Base-by-base conservation (phyloP, 2,329 filamentous ascomycete species). In the Colletotrichum gigasporum region DNA sequence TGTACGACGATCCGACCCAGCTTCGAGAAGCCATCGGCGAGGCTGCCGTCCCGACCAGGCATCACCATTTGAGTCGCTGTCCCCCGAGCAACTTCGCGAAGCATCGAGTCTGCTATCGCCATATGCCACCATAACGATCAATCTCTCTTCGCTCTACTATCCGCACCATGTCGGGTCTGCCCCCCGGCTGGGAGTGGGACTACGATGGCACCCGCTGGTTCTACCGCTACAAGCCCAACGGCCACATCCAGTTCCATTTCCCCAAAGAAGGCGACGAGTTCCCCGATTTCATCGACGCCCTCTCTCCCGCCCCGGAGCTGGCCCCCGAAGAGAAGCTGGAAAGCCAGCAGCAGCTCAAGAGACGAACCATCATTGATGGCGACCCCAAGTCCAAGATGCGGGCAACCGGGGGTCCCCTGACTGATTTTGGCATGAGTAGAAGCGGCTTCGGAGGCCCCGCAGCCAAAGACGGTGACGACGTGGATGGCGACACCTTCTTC, bases 181-280 rank as follows among this genome's bases (percentile, higher is more conserved):
- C 84, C 2, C 76, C 79, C 7, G 83, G 83, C 57, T 88, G 86
- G 86, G 83, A 86, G 61, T 80, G 76, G 70, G 86, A 87, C 72
- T 87, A 87, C 69, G 85, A 88, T 67, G 85, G 85, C 55, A 69
- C 68, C 18, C 81, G 86, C 24, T 88, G 86, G 86, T 83, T 87
- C 74, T 88, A 85, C 71, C 80, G 80, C 53, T 87, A 85, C 75
- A 83, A 79, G 67, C 76, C 85, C 22, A 86, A 82, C 8, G 85
- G 85, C 9, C 75, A 82, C 34, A 74, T 82, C 14, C 86, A 88
- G 71, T 88, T 82, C 69, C 82, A 83, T 63, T 88, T 87, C 66
- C 86, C 86, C 5, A 79, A 79, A 42, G 80, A 82, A 5, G 86
- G 85, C 66, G 86, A 88, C 69, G 86, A 88, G 74, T 88, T 84